These are phyloP conservation scores for Mallotus repandus DNA, from an alignment of 441 rosid species.

Conservation along the genomic window DNA sequence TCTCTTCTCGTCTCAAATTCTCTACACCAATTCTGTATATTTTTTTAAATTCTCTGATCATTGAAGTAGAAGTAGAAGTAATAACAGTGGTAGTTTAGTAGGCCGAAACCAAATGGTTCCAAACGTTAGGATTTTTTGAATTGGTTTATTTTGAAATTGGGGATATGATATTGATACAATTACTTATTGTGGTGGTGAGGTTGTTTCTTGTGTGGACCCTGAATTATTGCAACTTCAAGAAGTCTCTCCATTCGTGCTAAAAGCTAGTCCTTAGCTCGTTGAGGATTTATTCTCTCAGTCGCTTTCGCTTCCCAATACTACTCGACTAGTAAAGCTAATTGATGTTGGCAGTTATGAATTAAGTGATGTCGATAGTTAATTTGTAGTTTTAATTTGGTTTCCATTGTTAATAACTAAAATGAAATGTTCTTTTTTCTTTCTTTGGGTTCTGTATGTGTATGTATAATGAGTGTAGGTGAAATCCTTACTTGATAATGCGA, in stretches of 20 bases:
- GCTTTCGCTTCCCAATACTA: conserved; percentile 77
- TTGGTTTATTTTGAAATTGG: neutral
- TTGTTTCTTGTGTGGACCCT: conserved; percentile 50
- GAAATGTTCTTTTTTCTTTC: too few relatives aligned
- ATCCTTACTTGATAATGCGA: conserved; percentile 70
- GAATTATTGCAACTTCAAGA: conserved; percentile 73
- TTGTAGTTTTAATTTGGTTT: conserved; percentile 10
- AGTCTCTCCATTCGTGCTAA: conserved; percentile 55
- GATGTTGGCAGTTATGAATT: neutral
- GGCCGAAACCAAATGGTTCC: too few relatives aligned
- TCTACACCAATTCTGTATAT: too few relatives aligned
- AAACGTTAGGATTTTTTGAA: too few relatives aligned
- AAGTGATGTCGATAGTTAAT: neutral
- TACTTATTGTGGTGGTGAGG: conserved; percentile 23
- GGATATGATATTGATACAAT: conserved; percentile 44
- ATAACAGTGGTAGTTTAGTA: too few relatives aligned
- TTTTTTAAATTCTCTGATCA: too few relatives aligned
- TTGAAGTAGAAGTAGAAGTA: too few relatives aligned
- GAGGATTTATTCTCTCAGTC: conserved; percentile 71
- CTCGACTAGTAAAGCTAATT: conserved; percentile 44
- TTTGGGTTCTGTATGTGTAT: neutral
- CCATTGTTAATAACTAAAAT: too few relatives aligned
- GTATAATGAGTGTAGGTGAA: conserved; percentile 44
- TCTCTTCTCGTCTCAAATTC: too few relatives aligned
- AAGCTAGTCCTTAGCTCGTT: conserved; percentile 49